Percentiles rank a stretch among this genome's conserved stretches.
Conservation (phyloP, 2,329 filamentous ascomycete genomes). For the Cercospora sojina region DNA sequence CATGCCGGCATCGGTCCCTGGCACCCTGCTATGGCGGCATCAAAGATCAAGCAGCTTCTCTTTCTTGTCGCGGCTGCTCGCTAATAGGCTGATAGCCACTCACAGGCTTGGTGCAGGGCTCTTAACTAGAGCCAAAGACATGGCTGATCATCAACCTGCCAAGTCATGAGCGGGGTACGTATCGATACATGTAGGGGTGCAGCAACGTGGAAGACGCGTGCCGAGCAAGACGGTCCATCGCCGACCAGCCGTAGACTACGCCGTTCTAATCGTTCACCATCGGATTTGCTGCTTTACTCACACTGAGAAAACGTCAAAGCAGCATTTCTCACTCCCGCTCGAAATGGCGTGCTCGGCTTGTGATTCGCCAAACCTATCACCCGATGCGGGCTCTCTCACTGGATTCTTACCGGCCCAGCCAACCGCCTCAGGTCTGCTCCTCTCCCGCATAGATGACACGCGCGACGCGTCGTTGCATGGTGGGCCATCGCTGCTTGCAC, state of each 20-base stretch:
- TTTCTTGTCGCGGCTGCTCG: slow-evolving; percentile 17
- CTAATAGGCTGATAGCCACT: slow-evolving; percentile 14
- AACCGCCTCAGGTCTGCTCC: neutral
- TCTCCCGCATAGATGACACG: neutral
- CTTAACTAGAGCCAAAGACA: neutral
- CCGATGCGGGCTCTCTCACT: slow-evolving; percentile 1
- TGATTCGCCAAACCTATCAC: slow-evolving; percentile 5
- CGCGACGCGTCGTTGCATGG: neutral
- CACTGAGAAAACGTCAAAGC: slow-evolving; percentile 2
- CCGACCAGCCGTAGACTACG: slow-evolving; percentile 4
- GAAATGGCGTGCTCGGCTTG: slow-evolving; percentile 11
- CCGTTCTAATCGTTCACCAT: neutral
- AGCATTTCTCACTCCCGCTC: slow-evolving; percentile 8
- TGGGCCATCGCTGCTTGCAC: neutral
- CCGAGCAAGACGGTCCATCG: slow-evolving; percentile 17
- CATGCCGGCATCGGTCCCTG: slow-evolving; percentile 26
- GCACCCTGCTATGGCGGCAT: slow-evolving; percentile 10
- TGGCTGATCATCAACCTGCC: slow-evolving; percentile 3
- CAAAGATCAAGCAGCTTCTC: slow-evolving; percentile 17
- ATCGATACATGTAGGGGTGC: neutral
- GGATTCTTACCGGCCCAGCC: neutral
- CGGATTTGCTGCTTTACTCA: neutral
- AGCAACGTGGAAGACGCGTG: slow-evolving; percentile 18
- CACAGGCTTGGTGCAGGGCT: neutral
- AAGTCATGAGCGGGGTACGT: slow-evolving; percentile 1